Evolutionary conservation across 2,329 filamentous ascomycete species (phyloP), one percentile per base, ranked within the genome.

Genomic region (Alternaria metachromatica): DNA sequence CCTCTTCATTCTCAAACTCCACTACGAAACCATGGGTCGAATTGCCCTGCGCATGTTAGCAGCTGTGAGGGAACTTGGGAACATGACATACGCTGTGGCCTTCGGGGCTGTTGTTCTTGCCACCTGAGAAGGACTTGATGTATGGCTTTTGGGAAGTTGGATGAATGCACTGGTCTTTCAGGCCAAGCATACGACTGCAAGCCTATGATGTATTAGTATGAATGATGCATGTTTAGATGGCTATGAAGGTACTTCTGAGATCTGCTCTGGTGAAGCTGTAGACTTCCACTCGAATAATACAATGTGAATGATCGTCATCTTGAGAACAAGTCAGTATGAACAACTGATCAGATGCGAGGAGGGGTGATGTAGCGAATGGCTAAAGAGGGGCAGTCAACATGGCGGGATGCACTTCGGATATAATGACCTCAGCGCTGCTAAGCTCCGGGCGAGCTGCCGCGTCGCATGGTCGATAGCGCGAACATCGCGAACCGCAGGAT

Each of bases 1-100:
- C 90, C 65, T 87, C 85, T 18, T 82, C 82, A 21, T 77, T 89
- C 10, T 85, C 84, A 62, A 94, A 93, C 69, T 92, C 87, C 21
- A 86, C 84, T 2, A 94, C 85, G 66, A 93, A 93, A 0, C 84
- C 89, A 74, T 94, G 91, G 0, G 89, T 89, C 55, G 90, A 87
- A 0, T 86, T 90, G 53, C 85, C 83, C 89, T 79, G 43, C 2
- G 2, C 4, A 25, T n/a, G 25, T 57, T 3, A 63, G 44, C 26
- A 46, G 15, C 43, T 57, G 58, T 25, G 10, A 49, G 13, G 5
- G n/a, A 13, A 20, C 30, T 21, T 28, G 2, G 12, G 10, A 28
- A n/a, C 11, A 49, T 55, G 11, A 28, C n/a, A 13, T 8, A 69
- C 79, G 62, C 81, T 91, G 43, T 84, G 78, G 8, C 86, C 87